These are phyloP conservation scores for Syzygium malaccense DNA, from an alignment of 441 rosid genomes.

Conservation along the genomic window DNA sequence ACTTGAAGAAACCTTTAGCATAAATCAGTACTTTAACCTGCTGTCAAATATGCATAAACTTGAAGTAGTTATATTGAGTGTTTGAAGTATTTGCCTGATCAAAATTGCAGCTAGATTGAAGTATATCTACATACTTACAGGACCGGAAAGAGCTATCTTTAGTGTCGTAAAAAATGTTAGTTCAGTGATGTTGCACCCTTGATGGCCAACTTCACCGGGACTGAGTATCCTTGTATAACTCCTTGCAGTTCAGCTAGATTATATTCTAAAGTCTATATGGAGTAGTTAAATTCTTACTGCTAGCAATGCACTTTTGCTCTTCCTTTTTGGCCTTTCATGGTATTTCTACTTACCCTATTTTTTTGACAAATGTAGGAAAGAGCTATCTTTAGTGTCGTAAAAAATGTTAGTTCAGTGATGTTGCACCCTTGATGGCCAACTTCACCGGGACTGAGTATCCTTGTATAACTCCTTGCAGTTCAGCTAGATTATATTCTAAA, in stretches of 20 bases:
- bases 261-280: background rate
- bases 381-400: background rate
- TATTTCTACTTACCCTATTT: background rate
- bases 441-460: background rate
- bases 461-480: background rate
- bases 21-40: background rate
- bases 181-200: background rate
- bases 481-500: background rate
- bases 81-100: background rate
- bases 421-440: background rate
- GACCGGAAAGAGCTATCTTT: background rate
- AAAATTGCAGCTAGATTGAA: background rate
- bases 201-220: background rate
- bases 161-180: background rate
- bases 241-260: background rate
- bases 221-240: background rate
- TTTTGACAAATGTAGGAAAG: too few species aligned
- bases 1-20: background rate
- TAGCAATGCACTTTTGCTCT: background rate
- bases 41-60: background rate
- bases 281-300: background rate
- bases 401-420: background rate
- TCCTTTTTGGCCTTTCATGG: background rate
- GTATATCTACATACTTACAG: background rate
- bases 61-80: background rate